phyloP scores from a whole-genome alignment of 2,329 filamentous ascomycete genomes.

The Ophiostoma triangulosporum region DNA sequence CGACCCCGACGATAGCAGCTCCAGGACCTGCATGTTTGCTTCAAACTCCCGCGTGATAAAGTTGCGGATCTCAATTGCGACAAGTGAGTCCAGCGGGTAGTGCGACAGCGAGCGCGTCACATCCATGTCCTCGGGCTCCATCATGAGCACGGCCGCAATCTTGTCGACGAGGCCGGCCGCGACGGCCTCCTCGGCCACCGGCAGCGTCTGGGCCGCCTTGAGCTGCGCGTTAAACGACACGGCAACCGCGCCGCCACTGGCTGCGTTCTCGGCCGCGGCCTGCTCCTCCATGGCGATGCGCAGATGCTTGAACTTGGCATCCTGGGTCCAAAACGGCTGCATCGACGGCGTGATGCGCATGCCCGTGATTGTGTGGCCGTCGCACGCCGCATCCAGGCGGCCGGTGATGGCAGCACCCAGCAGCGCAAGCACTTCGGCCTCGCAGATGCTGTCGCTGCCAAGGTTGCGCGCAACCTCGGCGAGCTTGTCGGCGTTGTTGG shows the following conservation, averaged over 20 bases:
- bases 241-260: background rate
- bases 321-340: conserved; percentile 6
- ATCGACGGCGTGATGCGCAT: conserved; percentile 1
- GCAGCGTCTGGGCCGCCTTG: conserved; percentile 26
- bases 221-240: conserved; percentile 19
- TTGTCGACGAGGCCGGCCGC: conserved; percentile 33
- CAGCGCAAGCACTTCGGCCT: conserved; percentile 9
- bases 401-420: conserved; percentile 7
- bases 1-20: conserved; percentile 37
- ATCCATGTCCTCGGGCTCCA: conserved; percentile 35
- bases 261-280: background rate
- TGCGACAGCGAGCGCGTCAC: conserved; percentile 26
- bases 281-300: conserved; percentile 3
- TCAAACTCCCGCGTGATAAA: conserved; percentile 36
- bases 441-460: conserved; percentile 7
- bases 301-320: conserved; percentile 4
- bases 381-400: conserved; percentile 13
- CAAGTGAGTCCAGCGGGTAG: conserved; percentile 34
- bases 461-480: conserved; percentile 6
- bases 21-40: conserved; percentile 38
- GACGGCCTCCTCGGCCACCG: conserved; percentile 31
- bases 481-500: conserved; percentile 3
- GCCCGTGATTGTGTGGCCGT: conserved; percentile 5
- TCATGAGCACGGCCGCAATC: conserved; percentile 34
- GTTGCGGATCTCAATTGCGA: conserved; percentile 36